phyloP scores from a whole-genome alignment of 2,329 filamentous ascomycete species.

The Xylariaceae sp. region DNA sequence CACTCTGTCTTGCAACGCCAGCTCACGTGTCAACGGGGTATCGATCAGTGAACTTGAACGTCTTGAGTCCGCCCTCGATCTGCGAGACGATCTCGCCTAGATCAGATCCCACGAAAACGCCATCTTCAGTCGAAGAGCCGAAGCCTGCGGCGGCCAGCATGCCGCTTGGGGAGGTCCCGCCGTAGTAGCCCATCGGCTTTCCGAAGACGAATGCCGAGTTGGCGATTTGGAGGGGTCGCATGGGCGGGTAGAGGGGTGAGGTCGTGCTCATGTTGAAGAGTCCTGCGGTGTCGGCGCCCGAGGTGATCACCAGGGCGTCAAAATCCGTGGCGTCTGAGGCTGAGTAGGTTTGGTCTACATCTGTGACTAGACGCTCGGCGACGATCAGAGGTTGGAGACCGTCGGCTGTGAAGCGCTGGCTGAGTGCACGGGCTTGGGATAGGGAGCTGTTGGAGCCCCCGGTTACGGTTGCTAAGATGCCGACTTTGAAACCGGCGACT shows the following conservation, averaged over 20 bases:
- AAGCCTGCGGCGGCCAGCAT: conserved; percentile 44
- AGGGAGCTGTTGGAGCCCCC: conserved; percentile 36
- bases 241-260: conserved; percentile 59
- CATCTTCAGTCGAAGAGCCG: conserved; percentile 29
- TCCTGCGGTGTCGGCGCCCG: conserved; percentile 42
- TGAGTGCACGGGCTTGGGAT: conserved; percentile 46
- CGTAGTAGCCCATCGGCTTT: conserved; percentile 63
- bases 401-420: conserved; percentile 41
- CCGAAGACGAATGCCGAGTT: conserved; percentile 62
- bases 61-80: conserved; percentile 56
- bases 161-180: conserved; percentile 28
- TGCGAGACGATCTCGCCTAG: conserved; percentile 37
- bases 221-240: conserved; percentile 61
- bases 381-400: conserved; percentile 58
- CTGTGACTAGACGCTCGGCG: conserved; percentile 51
- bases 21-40: conserved; percentile 51
- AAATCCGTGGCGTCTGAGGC: conserved; percentile 59
- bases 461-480: conserved; percentile 53
- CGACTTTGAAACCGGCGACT: conserved; percentile 61
- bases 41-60: conserved; percentile 63
- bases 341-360: conserved; percentile 62
- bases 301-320: conserved; percentile 58
- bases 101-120: conserved; percentile 37
- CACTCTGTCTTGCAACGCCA: too few relatives aligned
- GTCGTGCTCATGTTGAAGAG: conserved; percentile 43